A percentile compares a stretch with the other conserved stretches of the same genome.
Conservation (phyloP, 2,329 filamentous ascomycete genomes). For the Curvularia spicifera region DNA sequence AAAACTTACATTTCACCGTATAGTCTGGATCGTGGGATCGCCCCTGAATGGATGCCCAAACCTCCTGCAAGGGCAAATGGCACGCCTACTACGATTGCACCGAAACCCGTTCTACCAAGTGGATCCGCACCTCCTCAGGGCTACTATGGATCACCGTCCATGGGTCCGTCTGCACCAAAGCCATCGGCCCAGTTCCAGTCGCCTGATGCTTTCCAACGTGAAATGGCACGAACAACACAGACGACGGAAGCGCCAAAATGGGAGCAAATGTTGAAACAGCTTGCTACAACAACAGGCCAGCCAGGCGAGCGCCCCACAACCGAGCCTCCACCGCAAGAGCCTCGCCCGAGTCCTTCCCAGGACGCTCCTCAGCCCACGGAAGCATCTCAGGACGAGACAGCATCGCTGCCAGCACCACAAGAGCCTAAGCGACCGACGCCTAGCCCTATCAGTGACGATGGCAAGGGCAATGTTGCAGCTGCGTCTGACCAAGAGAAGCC, state of each 20-base stretch:
- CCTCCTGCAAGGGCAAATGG: conserved; percentile 16
- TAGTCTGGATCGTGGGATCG: conserved; percentile 51
- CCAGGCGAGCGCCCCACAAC: conserved; percentile 14
- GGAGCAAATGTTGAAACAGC: conserved; percentile 46
- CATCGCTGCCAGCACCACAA: conserved; percentile 21
- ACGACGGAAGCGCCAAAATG: conserved; percentile 37
- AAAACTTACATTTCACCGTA: conserved; percentile 58
- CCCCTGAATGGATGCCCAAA: conserved; percentile 50
- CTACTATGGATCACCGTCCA: conserved; percentile 19
- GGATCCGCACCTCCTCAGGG: conserved; percentile 20
- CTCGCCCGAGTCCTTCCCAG: conserved; percentile 24
- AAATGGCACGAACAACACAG: conserved; percentile 41
- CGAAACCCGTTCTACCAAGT: conserved; percentile 18
- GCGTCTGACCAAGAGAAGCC: conserved; percentile 16
- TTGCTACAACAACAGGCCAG: conserved; percentile 31
- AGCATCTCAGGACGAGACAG: conserved; percentile 21
- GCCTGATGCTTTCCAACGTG: conserved; percentile 53
- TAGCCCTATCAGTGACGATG: conserved; percentile 45
- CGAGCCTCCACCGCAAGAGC: conserved; percentile 17
- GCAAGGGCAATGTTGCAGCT: conserved; percentile 21
- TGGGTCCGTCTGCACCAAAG: conserved; percentile 27
- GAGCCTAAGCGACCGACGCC: conserved; percentile 40
- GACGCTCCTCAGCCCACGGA: conserved; percentile 22
- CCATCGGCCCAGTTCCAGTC: conserved; percentile 53
- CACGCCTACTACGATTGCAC: conserved; percentile 22